phyloP scores from a whole-genome alignment of 2,329 filamentous ascomycete genomes.

The Curvularia verruculosa region DNA sequence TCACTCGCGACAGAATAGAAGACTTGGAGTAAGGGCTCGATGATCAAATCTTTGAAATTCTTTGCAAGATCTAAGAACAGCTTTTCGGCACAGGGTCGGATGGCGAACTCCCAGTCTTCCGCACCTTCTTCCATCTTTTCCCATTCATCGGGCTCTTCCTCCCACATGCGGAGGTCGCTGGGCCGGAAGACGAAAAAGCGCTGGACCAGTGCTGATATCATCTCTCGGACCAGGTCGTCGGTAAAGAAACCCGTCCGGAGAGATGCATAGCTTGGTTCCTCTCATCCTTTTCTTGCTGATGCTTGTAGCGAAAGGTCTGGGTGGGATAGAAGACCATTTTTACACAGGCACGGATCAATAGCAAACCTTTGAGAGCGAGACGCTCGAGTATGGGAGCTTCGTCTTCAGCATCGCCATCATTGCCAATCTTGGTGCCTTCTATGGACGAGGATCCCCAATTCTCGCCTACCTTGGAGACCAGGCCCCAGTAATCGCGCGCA shows the following conservation, averaged over 20 bases:
- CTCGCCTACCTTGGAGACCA: constrained; percentile 78
- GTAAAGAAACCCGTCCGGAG: constrained; percentile 77
- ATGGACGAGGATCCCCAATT: constrained; percentile 65
- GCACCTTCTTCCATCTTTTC: constrained; percentile 86
- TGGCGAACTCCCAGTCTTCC: constrained; percentile 84
- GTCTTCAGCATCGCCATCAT: constrained; percentile 56
- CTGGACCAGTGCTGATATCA: constrained; percentile 84
- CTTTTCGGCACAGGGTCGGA: constrained; percentile 91
- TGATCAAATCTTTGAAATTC: constrained; percentile 82
- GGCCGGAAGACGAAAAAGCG: constrained; percentile 87
- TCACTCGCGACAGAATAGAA: constrained; percentile 78
- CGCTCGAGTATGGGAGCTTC: constrained; percentile 72
- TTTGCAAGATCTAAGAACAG: constrained; percentile 90
- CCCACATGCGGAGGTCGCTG: constrained; percentile 87
- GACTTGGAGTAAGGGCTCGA: constrained; percentile 79
- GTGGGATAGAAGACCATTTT: constrained; percentile 82
- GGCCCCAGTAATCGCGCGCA: constrained; percentile 81
- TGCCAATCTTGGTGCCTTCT: constrained; percentile 50
- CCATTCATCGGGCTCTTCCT: constrained; percentile 94
- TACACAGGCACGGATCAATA: constrained; percentile 81
- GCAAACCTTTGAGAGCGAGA: constrained; percentile 79
- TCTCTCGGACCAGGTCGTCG: constrained; percentile 75
- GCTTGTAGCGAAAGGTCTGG: constrained; percentile 83
- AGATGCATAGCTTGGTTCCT: constrained; percentile 71
- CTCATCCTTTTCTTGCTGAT: constrained; percentile 75